phyloP scores from a whole-genome alignment of 805 yeast genomes.

The Ogataea paraovalis region DNA sequence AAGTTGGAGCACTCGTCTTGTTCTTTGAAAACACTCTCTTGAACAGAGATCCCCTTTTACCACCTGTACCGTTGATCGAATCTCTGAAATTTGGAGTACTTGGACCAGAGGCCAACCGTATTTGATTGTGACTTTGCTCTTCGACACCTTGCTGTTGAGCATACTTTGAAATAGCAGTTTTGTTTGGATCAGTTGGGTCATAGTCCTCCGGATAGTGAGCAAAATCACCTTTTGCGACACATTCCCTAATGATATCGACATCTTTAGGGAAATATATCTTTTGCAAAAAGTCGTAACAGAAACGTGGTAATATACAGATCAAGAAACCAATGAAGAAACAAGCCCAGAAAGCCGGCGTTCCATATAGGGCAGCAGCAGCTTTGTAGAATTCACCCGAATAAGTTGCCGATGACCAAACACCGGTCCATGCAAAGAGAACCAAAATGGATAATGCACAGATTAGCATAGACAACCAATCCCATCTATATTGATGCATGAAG shows the following conservation, averaged over 20 bases:
- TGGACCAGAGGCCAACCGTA: conserved; percentile 9
- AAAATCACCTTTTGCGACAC: conserved; percentile 63
- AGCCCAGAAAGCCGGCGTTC: conserved; percentile 63
- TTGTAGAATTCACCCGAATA: conserved; percentile 60
- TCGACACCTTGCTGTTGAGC: conserved; percentile 32
- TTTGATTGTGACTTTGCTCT: conserved; percentile 11
- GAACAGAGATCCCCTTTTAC: conserved; percentile 37
- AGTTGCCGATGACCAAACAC: conserved; percentile 62
- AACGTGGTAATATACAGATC: conserved; percentile 64
- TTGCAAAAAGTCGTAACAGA: conserved; percentile 52
- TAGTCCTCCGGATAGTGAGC: conserved; percentile 61
- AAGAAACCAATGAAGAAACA: conserved; percentile 60
- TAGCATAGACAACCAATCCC: conserved; percentile 73
- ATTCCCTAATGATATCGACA: conserved; percentile 69
- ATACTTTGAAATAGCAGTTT: conserved; percentile 49
- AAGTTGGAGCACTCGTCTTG: conserved; percentile 23
- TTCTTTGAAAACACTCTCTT: conserved; percentile 34
- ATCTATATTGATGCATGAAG: conserved; percentile 63
- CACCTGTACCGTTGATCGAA: conserved; percentile 31
- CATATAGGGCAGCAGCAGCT: conserved; percentile 62
- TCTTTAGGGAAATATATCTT: conserved; percentile 59
- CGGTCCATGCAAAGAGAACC: conserved; percentile 71
- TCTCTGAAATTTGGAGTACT: conserved; percentile 27
- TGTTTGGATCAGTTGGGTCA: conserved; percentile 78
- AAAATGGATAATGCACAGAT: conserved; percentile 56